These are phyloP conservation scores for Aspergillus sparsus DNA, from an alignment of 495 filamentous ascomycete species.

Conservation along the genomic window DNA sequence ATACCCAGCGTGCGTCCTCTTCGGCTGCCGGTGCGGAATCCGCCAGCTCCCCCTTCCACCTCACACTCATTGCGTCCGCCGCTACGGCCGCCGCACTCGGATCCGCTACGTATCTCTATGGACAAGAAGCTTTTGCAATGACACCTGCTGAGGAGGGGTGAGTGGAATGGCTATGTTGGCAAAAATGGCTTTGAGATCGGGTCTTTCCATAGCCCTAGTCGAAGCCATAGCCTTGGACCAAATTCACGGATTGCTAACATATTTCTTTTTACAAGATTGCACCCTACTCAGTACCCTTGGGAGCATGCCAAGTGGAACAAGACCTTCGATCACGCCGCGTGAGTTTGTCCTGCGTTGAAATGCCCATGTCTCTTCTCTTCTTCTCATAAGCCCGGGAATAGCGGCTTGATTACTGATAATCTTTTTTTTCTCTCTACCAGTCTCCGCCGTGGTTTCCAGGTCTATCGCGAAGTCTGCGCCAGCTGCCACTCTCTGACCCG, in stretches of 20 bases:
- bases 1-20: constrained; percentile 47
- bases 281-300: constrained; percentile 92
- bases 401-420: constrained; percentile 29
- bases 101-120: constrained; percentile 89
- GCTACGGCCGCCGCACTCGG: constrained; percentile 83
- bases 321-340: constrained; percentile 97
- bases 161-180: constrained; percentile 42
- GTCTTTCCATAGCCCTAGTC: constrained; percentile 33
- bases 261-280: constrained; percentile 61
- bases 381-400: constrained; percentile 24
- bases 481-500: constrained; percentile 95
- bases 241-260: constrained; percentile 19
- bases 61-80: constrained; percentile 78
- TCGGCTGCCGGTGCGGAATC: constrained; percentile 50
- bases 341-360: constrained; percentile 43
- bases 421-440: constrained; percentile 45
- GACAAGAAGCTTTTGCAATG: constrained; percentile 80
- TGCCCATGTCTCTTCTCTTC: background rate
- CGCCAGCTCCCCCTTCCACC: constrained; percentile 53
- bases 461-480: constrained; percentile 98
- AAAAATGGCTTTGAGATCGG: constrained; percentile 17
- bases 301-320: constrained; percentile 85
- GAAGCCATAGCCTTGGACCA: constrained; percentile 25
- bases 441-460: constrained; percentile 98
- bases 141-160: constrained; percentile 97